Base-by-base conservation (phyloP, 192 early-diverging fungal genomes). In the Coemansia sp. region DNA sequence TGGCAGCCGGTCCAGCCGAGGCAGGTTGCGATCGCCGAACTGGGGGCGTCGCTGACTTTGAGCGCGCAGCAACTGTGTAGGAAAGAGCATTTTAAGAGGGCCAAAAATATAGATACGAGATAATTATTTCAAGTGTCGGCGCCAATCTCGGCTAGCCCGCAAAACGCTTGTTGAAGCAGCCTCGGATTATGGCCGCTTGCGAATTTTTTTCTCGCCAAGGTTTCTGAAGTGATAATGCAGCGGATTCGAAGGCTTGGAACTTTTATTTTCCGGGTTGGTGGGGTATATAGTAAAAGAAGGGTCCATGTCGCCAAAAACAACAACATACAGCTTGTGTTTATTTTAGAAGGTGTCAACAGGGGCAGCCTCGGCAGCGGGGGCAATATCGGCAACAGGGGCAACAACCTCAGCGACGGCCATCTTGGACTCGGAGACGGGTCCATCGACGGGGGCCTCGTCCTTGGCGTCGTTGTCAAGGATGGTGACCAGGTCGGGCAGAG, bases 401-500 rank as follows among this genome's bases (percentile, higher is more conserved):
- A 50, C 73, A 39, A 59, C 62, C 68, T 61, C 63, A 37, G 57
- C 72, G 33, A 52, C 65, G 39, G 66, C 38, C 62, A 80, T 69
- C 75, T 77, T 83, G 68, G 71, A 74, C 76, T 90, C 85, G 41
- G 90, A 91, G 65, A 84, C 73, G 71, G 91, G 91, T 55, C 73
- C 86, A 60, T 85, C 74, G 77, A 91, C 85, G 62, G 81, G 65
- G 64, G 85, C 77, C 81, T 95, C 95, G 55, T 92, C 77, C 88
- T 97, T 95, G 77, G 91, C 91, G 76, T 93, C 88, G 74, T 82
- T 82, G 72, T 56, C 70, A 74, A 94, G 83, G 78, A 98, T 96
- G 84, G 90, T 96, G 79, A 98, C 93, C 61, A 88, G 82, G 79
- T 97, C 96, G 77, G 97, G 97, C 66, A 99, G 89, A 68, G 95